Evolutionary conservation across 2,329 filamentous ascomycete genomes (phyloP).

Genomic region (Fusarium chaquense): DNA sequence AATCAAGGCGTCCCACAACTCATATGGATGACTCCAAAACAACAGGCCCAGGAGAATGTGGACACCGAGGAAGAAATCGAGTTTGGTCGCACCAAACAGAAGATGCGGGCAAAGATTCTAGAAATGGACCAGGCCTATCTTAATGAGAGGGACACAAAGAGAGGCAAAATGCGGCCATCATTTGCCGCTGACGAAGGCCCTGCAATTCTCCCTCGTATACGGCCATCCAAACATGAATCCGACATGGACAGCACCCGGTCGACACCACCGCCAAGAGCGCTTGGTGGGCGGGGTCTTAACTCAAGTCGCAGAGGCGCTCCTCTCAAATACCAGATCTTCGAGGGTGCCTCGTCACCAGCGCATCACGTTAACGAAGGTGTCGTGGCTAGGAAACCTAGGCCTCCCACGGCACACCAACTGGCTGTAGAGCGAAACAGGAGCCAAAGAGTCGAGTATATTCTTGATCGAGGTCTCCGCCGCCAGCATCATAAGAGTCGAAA

Average conservation of each 20-base stretch:
- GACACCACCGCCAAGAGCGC: slow-evolving; percentile 56
- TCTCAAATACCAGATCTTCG: slow-evolving; percentile 70
- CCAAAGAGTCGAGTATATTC: slow-evolving; percentile 83
- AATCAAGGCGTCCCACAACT: slow-evolving; percentile 78
- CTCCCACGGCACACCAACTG: slow-evolving; percentile 83
- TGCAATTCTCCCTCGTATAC: slow-evolving; percentile 71
- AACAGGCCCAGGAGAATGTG: slow-evolving; percentile 77
- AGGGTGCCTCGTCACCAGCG: slow-evolving; percentile 69
- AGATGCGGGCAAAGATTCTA: slow-evolving; percentile 79
- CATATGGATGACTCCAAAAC: slow-evolving; percentile 72
- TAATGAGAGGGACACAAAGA: slow-evolving; percentile 70
- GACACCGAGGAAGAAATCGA: slow-evolving; percentile 76
- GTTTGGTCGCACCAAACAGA: slow-evolving; percentile 79
- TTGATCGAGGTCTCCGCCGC: slow-evolving; percentile 78
- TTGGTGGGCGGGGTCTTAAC: slow-evolving; percentile 46
- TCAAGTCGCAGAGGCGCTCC: slow-evolving; percentile 58
- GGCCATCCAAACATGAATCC: slow-evolving; percentile 70
- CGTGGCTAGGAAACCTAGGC: slow-evolving; percentile 74
- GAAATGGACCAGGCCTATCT: slow-evolving; percentile 79
- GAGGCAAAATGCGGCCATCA: slow-evolving; percentile 58
- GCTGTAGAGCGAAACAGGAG: slow-evolving; percentile 83
- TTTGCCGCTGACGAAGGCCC: slow-evolving; percentile 66
- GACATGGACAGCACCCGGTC: slow-evolving; percentile 60
- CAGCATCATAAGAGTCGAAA: slow-evolving; percentile 74
- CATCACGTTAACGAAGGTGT: slow-evolving; percentile 67